Evolutionary conservation across 495 filamentous ascomycete genomes (phyloP), one percentile per base, ranked within the genome.

Genomic region (Talaromyces stipitatus): DNA sequence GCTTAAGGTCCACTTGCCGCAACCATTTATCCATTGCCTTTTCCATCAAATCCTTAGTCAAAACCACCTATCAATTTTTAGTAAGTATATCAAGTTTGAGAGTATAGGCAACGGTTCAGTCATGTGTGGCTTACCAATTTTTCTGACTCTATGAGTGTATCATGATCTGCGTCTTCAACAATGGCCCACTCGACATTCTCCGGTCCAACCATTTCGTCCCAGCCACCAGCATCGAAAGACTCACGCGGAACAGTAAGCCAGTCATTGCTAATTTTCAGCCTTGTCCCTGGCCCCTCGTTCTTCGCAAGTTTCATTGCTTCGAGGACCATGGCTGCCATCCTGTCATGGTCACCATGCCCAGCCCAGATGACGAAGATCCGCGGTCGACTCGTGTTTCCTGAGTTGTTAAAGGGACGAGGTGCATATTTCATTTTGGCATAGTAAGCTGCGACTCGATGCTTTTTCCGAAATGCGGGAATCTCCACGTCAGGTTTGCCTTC

Each of bases 351-450:
- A 12, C 61, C 61, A 54, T 60, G 58, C 2, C 55, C 58, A 26
- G 61, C 61, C 61, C 61, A 63, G 27, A 63, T 63, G 12, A 63
- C 36, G 50, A 60, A 63, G 16, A 63, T 61, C 3, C 16, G 50
- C 20, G 50, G 36, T 29, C 23, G 60, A 10, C n/a, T 56, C 6
- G 50, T 27, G 54, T 60, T 54, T 41, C 36, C 36, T 11, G 24
- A 28, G 0, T 24, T 54, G 4, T 60, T 41, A 14, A 63, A 48
- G 0, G 61, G 58, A 54, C 61, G 61, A 20, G 61, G 61, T 20
- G 27, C 20, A 48, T 63, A 63, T 50, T 32, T 60, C 50, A 58
- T 60, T n/a, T 60, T 60, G 23, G 61, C 61, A 14, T 43, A 38
- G 26, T 43, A 50, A 5, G 61, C 43, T 16, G 58, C 50, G 23